These are phyloP conservation scores for Diplodia intermedia DNA, from an alignment of 2,329 filamentous ascomycete species.

Conservation along the genomic window DNA sequence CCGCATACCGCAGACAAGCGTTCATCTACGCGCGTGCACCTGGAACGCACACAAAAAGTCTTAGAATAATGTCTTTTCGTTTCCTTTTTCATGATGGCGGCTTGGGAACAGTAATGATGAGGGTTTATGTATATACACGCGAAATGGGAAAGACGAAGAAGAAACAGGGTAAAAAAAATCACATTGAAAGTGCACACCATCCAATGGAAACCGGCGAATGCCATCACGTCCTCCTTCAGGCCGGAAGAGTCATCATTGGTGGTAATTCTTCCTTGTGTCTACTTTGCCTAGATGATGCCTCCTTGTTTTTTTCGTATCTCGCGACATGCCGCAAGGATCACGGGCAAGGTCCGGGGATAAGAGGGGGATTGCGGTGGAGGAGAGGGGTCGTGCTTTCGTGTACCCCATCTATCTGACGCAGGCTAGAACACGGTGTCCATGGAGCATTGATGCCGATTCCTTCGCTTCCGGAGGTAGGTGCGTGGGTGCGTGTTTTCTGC, in stretches of 20 bases:
- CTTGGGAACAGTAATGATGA: neutral
- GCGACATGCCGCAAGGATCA: neutral
- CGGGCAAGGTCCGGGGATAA: neutral
- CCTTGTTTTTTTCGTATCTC: neutral
- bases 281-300: neutral
- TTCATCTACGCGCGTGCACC: neutral
- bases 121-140: neutral
- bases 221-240: neutral
- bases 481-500: neutral
- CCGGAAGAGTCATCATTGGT: neutral
- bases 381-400: neutral
- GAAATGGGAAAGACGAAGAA: neutral
- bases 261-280: neutral
- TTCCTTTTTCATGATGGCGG: neutral
- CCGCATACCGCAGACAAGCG: neutral
- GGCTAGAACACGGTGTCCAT: conserved; percentile 7
- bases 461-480: neutral
- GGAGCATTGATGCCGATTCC: neutral
- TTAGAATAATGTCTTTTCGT: neutral
- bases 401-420: conserved; percentile 6
- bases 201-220: neutral
- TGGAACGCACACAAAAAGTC: neutral
- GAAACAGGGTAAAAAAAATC: neutral
- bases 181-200: neutral
- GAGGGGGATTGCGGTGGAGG: neutral